Base-by-base conservation (phyloP, 352 stramenopile species). In the Thalassiosira hispida region DNA sequence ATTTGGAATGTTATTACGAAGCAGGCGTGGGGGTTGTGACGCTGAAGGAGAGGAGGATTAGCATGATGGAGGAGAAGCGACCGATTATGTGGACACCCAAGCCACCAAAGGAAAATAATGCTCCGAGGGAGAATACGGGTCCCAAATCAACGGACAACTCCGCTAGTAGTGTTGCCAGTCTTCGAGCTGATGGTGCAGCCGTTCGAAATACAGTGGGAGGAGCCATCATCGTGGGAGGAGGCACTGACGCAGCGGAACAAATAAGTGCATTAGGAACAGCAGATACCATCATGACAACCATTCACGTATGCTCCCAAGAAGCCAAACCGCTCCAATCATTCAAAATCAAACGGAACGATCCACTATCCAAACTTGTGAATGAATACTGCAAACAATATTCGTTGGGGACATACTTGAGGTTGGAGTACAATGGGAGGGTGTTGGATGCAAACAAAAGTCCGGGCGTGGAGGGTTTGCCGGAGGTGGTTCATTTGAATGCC, bases 321-420 rank as follows among this genome's bases (percentile, higher is more conserved):
- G n/a, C n/a, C n/a, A n/a, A n/a, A n/a, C 20, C 16, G 1, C 46
- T 52, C 25, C 53, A 73, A 6, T 56, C 56, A 14, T 79, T 68
- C 40, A 1, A 63, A 68, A 55, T 79, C 40, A 33, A 31, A 20
- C 66, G 46, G 11, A 61, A 20, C 1, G 40, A 62, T 44, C 47
- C 56, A 22, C 25, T 81, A 29, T 64, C 56, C 23, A 79, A 73
- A 62, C 14, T 73, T 7, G 31, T 73, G 9, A 20, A 31, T 38
- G 61, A n/a, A 9, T 72, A 66, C 6, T 69, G 62, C 16, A 49
- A 23, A 14, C 35, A 64, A 25, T 62, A 73, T 59, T 57, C 59
- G 11, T 42, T 79, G 14, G 22, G 38, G 6, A 35, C 33, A 0
- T n/a, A n/a, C n/a, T n/a, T 75, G 12, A 12, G 14, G 52, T 38